A percentile compares a stretch with the other conserved stretches of the same genome.
Evolutionary conservation across 1,284 basidiomycete species (phyloP).

Genomic region (Gymnopus androsaceus): DNA sequence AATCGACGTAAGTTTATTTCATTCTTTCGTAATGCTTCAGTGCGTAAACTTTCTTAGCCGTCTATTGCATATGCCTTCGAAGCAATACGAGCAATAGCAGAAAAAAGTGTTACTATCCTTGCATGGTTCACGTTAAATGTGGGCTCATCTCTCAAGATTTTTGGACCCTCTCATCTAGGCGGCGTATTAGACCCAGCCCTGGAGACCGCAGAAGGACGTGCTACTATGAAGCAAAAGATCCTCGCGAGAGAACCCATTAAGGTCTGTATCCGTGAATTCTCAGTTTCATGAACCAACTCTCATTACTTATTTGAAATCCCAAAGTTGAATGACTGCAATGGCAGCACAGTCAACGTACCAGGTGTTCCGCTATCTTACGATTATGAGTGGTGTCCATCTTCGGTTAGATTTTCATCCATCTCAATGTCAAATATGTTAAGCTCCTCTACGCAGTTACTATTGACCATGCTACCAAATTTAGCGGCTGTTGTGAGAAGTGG

Average conservation of each 20-base stretch:
- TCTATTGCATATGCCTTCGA: not conserved
- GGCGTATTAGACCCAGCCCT: not conserved
- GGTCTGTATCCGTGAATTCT: not conserved
- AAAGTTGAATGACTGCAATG: not conserved
- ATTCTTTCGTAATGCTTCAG: too few relatives aligned
- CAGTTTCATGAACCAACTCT: not conserved
- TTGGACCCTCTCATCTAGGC: not conserved
- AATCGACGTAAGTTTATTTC: not conserved
- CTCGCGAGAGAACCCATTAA: not conserved
- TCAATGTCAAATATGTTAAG: too few relatives aligned
- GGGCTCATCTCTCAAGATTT: not conserved
- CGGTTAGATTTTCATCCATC: too few relatives aligned
- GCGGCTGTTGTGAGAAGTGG: not conserved
- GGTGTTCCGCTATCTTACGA: constrained; percentile 8
- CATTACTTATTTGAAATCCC: not conserved
- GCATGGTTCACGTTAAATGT: not conserved
- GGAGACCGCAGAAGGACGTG: too few relatives aligned
- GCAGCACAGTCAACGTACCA: not conserved
- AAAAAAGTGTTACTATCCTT: not conserved
- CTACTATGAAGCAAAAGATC: not conserved
- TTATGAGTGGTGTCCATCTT: constrained; percentile 8
- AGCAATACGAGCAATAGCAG: not conserved
- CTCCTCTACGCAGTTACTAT: too few relatives aligned
- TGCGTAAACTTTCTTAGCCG: not conserved
- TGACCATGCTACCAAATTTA: too few relatives aligned